Percentiles rank a stretch among this genome's conserved stretches.
These are phyloP conservation scores for Mycena metata DNA, from an alignment of 768 basidiomycete genomes.

Conservation along the genomic window DNA sequence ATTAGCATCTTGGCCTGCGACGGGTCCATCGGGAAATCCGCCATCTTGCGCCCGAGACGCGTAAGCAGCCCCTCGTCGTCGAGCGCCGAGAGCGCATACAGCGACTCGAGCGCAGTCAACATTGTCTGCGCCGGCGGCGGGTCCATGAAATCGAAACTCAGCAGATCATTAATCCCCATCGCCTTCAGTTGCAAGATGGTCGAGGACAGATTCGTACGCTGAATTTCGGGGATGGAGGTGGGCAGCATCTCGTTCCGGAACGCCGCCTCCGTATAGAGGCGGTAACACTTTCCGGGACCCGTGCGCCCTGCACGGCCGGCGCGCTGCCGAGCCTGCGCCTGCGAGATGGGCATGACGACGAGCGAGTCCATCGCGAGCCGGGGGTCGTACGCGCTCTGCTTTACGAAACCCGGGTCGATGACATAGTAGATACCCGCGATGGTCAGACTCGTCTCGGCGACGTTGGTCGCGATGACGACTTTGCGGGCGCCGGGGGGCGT, in stretches of 20 bases:
- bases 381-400: slow-evolving; percentile 99
- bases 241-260: slow-evolving; percentile 99
- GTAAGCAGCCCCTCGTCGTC: slow-evolving; percentile 98
- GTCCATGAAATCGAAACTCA: slow-evolving; percentile 99
- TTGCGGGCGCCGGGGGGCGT: slow-evolving; percentile 99
- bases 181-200: slow-evolving; percentile 98
- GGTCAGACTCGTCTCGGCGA: slow-evolving; percentile 97
- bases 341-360: slow-evolving; percentile 98
- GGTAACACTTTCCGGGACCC: slow-evolving; percentile 98
- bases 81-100: slow-evolving; percentile 95
- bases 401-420: slow-evolving; percentile 97
- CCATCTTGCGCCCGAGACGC: slow-evolving; percentile 97
- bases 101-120: slow-evolving; percentile 93
- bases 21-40: slow-evolving; percentile 99
- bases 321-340: slow-evolving; percentile 96
- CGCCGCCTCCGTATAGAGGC: slow-evolving; percentile 97
- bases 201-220: slow-evolving; percentile 91
- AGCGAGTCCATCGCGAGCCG: slow-evolving; percentile 98
- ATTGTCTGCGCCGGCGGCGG: slow-evolving; percentile 97
- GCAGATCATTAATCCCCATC: slow-evolving; percentile 98
- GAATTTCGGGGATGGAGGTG: slow-evolving; percentile 97
- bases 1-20: slow-evolving; percentile 98
- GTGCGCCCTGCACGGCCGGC: slow-evolving; percentile 97
- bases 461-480: slow-evolving; percentile 99
- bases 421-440: slow-evolving; percentile 99